phyloP scores from a whole-genome alignment of 2,329 filamentous ascomycete genomes.

The Bisporella sp. region DNA sequence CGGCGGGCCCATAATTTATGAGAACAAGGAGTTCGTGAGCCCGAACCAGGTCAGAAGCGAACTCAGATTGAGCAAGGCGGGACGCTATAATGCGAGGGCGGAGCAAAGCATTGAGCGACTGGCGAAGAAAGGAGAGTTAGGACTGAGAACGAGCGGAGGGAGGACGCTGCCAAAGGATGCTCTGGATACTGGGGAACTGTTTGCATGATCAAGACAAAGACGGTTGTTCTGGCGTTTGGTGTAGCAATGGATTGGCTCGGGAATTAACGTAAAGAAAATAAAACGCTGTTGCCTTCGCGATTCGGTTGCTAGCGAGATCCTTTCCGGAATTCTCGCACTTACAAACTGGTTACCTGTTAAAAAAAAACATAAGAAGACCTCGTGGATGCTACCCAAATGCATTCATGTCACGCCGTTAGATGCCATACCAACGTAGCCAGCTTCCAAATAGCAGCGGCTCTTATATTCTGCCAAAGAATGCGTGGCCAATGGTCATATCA shows the following conservation, averaged over 20 bases:
- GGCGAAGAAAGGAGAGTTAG: slow-evolving; percentile 69
- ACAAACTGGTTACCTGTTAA: too few relatives aligned
- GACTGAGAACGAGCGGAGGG: slow-evolving; percentile 61
- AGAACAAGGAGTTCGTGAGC: slow-evolving; percentile 95
- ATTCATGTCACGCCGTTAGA: too few relatives aligned
- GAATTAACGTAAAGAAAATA: too few relatives aligned
- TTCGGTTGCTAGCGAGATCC: too few relatives aligned
- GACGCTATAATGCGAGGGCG: slow-evolving; percentile 67
- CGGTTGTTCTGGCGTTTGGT: slow-evolving; percentile 10
- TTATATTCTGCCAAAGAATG: too few relatives aligned
- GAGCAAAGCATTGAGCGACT: slow-evolving; percentile 68
- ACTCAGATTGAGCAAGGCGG: slow-evolving; percentile 66
- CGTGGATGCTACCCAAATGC: too few relatives aligned
- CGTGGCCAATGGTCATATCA: too few relatives aligned
- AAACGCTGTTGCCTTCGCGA: too few relatives aligned
- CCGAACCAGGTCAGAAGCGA: slow-evolving; percentile 92
- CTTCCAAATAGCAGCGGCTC: too few relatives aligned
- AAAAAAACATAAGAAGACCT: too few relatives aligned
- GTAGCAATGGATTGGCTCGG: background rate
- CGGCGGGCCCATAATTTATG: slow-evolving; percentile 92
- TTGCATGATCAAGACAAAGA: slow-evolving; percentile 47
- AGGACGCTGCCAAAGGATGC: slow-evolving; percentile 56
- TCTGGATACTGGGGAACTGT: slow-evolving; percentile 70
- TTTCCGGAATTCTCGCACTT: too few relatives aligned
- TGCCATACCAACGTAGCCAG: too few relatives aligned